A percentile compares a stretch with the other conserved stretches of the same genome.
phyloP scores from a whole-genome alignment of 208 protist genomes.

The Borovskyia barvae region DNA sequence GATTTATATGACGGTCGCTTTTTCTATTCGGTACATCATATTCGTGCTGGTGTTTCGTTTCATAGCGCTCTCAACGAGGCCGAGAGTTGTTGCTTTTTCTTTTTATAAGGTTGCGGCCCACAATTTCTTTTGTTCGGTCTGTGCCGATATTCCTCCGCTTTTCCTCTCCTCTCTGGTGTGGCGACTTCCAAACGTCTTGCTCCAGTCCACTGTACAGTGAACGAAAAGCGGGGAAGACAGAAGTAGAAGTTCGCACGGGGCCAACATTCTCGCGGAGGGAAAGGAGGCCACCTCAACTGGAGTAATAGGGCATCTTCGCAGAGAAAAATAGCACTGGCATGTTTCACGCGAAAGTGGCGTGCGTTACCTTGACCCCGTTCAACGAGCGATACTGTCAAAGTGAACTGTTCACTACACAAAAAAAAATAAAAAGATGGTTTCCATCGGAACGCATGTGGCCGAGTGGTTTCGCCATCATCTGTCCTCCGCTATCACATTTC shows the following conservation, averaged over 20 bases:
- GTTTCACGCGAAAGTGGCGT: not conserved
- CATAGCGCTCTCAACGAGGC: too few species aligned
- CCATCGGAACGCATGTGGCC: slow-evolving; percentile 10
- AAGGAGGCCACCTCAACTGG: too few species aligned
- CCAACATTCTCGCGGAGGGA: too few species aligned
- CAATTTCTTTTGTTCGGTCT: slow-evolving; percentile 3
- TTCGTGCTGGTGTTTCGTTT: too few species aligned
- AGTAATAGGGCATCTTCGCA: too few species aligned
- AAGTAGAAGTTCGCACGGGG: too few species aligned
- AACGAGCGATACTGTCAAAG: not conserved
- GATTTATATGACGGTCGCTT: too few species aligned
- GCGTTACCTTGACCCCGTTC: not conserved
- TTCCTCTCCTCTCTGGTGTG: not conserved
- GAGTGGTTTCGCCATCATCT: slow-evolving; percentile 51
- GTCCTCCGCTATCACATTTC: slow-evolving; percentile 63
- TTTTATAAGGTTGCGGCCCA: not conserved
- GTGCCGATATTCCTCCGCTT: not conserved
- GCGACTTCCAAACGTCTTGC: too few species aligned
- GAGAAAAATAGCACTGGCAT: too few species aligned
- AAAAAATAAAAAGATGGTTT: slow-evolving; percentile 20
- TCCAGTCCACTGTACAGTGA: too few species aligned
- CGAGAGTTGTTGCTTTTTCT: slow-evolving; percentile 11
- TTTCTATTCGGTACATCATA: too few species aligned
- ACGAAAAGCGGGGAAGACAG: not conserved
- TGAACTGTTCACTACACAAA: too few species aligned